Conservation (phyloP, 306 rosid genomes). For the Vicia villosa region DNA sequence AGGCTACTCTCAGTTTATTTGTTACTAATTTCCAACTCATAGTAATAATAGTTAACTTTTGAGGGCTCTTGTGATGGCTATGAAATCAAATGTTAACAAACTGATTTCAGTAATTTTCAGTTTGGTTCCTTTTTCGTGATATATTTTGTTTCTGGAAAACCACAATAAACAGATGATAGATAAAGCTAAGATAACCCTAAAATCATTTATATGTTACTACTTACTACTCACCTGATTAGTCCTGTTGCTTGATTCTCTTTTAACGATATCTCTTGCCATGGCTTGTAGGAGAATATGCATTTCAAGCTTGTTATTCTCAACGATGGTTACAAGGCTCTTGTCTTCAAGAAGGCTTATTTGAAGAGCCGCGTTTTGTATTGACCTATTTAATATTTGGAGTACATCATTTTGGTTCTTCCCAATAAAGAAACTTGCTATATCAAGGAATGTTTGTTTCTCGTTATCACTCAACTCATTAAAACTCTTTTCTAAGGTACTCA, state of each 20-base stretch:
- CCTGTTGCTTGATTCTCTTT: not conserved
- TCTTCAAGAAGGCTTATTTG: too few species aligned
- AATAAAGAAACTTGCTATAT: not conserved
- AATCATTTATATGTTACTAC: not conserved
- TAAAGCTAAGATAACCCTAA: not conserved
- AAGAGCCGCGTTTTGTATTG: too few species aligned
- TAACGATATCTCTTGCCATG: not conserved
- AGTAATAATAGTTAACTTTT: too few species aligned
- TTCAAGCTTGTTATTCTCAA: not conserved
- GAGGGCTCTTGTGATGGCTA: too few species aligned
- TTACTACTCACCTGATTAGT: constrained; percentile 12
- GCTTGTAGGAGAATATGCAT: not conserved
- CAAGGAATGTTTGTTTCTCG: not conserved
- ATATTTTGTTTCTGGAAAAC: too few species aligned
- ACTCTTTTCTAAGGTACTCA: too few species aligned
- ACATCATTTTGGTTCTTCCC: not conserved
- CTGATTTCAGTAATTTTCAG: too few species aligned
- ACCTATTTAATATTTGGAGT: not conserved
- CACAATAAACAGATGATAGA: too few species aligned
- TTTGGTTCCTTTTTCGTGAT: too few species aligned
- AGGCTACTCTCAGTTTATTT: not conserved
- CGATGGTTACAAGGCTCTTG: not conserved
- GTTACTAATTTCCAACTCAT: not conserved
- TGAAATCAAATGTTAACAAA: too few species aligned
- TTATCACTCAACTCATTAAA: not conserved